Percentiles rank a stretch among this genome's conserved stretches.
Evolutionary conservation across 106 monocot genomes (phyloP).

Genomic region (Dendrobium officinale): DNA sequence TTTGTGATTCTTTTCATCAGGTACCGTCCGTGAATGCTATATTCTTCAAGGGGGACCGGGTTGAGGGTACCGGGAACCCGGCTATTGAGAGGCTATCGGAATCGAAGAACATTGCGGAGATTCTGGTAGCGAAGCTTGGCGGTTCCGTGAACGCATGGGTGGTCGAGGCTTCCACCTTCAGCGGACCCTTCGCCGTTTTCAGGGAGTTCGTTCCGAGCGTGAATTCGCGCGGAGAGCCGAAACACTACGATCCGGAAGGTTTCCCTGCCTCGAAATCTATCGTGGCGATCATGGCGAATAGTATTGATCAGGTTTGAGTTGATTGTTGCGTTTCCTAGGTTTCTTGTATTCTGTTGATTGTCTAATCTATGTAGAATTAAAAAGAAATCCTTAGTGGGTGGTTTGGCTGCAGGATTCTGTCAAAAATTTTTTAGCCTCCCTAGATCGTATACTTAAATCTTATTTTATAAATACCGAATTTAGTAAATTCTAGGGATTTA

Average conservation of each 20-base stretch:
- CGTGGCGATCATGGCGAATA: slow-evolving; percentile 32
- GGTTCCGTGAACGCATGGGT: slow-evolving; percentile 57
- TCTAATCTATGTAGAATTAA: not conserved
- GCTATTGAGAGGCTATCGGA: slow-evolving; percentile 80
- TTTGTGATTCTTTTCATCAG: slow-evolving; percentile 15
- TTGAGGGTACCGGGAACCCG: slow-evolving; percentile 51
- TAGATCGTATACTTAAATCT: no score
- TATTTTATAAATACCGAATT: no score
- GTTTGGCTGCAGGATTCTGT: no score
- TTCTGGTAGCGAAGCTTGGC: slow-evolving; percentile 63
- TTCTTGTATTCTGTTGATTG: not conserved
- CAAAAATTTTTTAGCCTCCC: no score
- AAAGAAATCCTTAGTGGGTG: no score
- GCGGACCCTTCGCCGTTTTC: slow-evolving; percentile 74
- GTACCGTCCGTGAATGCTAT: slow-evolving; percentile 63
- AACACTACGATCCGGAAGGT: slow-evolving; percentile 53
- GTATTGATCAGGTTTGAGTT: slow-evolving; percentile 47
- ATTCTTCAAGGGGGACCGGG: slow-evolving; percentile 83
- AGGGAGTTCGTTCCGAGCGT: slow-evolving; percentile 61
- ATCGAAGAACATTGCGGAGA: slow-evolving; percentile 31
- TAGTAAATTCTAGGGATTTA: no score
- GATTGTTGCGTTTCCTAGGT: not conserved
- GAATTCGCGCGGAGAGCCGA: slow-evolving; percentile 57
- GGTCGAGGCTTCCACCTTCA: slow-evolving; percentile 61
- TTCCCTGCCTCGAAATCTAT: slow-evolving; percentile 61